Evolutionary conservation across 495 filamentous ascomycete genomes (phyloP).

Genomic region (Hyaloscypha variabilis): DNA sequence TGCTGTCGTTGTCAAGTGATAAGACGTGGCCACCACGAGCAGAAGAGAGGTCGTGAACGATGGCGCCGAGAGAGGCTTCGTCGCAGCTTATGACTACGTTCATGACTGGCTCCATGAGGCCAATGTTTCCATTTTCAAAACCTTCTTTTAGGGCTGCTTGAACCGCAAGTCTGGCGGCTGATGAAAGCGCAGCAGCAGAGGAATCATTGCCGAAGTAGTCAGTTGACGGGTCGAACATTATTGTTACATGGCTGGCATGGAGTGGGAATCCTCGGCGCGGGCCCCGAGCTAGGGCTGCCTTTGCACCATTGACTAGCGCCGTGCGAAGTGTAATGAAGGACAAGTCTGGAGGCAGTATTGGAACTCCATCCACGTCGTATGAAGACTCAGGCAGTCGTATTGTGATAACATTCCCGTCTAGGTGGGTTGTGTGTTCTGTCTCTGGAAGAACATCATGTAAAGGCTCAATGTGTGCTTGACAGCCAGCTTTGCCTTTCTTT

Average conservation of each 20-base stretch:
- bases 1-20: slow-evolving; percentile 69
- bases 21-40: slow-evolving; percentile 83
- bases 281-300: slow-evolving; percentile 85
- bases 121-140: slow-evolving; percentile 47
- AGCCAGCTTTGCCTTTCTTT: slow-evolving; percentile 75
- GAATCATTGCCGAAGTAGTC: slow-evolving; percentile 71
- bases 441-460: slow-evolving; percentile 40
- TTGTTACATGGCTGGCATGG: slow-evolving; percentile 65
- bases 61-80: slow-evolving; percentile 75
- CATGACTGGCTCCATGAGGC: slow-evolving; percentile 92
- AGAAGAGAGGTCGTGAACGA: slow-evolving; percentile 89
- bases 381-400: slow-evolving; percentile 41
- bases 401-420: slow-evolving; percentile 63
- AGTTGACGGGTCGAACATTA: slow-evolving; percentile 65
- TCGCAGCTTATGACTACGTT: slow-evolving; percentile 80
- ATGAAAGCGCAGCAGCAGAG: slow-evolving; percentile 73
- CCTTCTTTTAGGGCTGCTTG: slow-evolving; percentile 63
- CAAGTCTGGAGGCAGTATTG: slow-evolving; percentile 59
- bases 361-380: slow-evolving; percentile 38
- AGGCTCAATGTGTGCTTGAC: slow-evolving; percentile 67
- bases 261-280: slow-evolving; percentile 77
- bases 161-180: slow-evolving; percentile 75
- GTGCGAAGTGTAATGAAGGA: slow-evolving; percentile 58
- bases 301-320: slow-evolving; percentile 73
- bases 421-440: slow-evolving; percentile 36